A percentile compares a stretch with the other conserved stretches of the same genome.
Conservation (phyloP, 140 eudicot species). For the Cichorium intybus region DNA sequence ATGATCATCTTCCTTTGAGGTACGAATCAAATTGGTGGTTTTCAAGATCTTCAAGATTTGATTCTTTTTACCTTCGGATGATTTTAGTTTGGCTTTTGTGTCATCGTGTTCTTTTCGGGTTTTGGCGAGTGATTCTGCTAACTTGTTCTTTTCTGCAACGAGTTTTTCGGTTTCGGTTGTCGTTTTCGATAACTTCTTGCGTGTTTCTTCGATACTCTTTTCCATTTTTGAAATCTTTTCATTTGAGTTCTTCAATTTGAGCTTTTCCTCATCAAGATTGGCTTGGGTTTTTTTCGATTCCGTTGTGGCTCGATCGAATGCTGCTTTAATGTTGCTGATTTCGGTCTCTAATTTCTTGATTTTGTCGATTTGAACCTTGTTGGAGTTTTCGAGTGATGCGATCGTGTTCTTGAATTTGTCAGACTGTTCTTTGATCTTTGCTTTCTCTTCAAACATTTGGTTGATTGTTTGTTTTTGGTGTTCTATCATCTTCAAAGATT, state of each 20-base stretch:
- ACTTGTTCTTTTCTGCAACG: slow-evolving; percentile 45
- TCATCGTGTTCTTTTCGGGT: slow-evolving; percentile 39
- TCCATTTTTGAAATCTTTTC: slow-evolving; percentile 45
- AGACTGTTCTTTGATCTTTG: slow-evolving; percentile 25
- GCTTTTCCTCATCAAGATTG: slow-evolving; percentile 46
- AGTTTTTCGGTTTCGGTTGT: slow-evolving; percentile 32
- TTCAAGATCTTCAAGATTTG: slow-evolving; percentile 44
- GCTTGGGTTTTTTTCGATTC: slow-evolving; percentile 41
- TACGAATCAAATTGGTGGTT: slow-evolving; percentile 35
- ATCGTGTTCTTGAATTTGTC: slow-evolving; percentile 27
- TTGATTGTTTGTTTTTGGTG: slow-evolving; percentile 26
- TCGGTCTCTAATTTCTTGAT: slow-evolving; percentile 46
- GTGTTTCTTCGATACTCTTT: slow-evolving; percentile 41
- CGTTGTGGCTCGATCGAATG: slow-evolving; percentile 34
- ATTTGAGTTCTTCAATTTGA: slow-evolving; percentile 29
- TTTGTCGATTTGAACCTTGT: slow-evolving; percentile 27
- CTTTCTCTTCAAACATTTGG: slow-evolving; percentile 32
- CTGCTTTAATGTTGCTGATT: slow-evolving; percentile 22
- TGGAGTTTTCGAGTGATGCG: slow-evolving; percentile 24
- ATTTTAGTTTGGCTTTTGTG: slow-evolving; percentile 34
- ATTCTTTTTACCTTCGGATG: slow-evolving; percentile 35
- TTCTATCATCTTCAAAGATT: slow-evolving; percentile 32
- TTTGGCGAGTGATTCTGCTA: slow-evolving; percentile 40
- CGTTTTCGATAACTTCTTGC: slow-evolving; percentile 33
- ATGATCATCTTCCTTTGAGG: slow-evolving; percentile 26